Evolutionary conservation across 805 yeast genomes (phyloP).

Genomic region (Komagataella pseudopastoris): DNA sequence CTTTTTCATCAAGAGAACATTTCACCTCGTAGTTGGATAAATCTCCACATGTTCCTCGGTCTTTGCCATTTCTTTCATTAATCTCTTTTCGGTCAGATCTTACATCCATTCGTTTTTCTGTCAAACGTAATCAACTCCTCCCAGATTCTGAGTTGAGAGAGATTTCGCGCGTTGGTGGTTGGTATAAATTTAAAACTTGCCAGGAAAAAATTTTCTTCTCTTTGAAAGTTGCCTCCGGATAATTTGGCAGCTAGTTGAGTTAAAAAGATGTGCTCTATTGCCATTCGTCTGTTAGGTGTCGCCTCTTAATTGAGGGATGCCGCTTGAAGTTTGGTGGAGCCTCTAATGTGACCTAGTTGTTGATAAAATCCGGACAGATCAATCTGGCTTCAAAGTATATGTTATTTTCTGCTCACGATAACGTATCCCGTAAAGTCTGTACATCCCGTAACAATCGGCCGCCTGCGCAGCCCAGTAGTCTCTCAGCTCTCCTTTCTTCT

Average conservation of each 20-base stretch:
- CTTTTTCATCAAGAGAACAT: no score
- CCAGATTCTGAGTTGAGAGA: background rate
- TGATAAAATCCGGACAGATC: conserved; percentile 17
- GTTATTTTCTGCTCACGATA: conserved; percentile 9
- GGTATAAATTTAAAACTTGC: background rate
- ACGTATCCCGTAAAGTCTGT: conserved; percentile 22
- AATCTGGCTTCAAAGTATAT: conserved; percentile 17
- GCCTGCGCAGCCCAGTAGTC: background rate
- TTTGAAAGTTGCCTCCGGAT: conserved; percentile 19
- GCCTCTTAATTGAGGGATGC: conserved; percentile 22
- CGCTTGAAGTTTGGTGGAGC: conserved; percentile 5
- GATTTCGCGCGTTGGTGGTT: background rate
- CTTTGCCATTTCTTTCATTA: no score
- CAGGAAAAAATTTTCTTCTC: conserved; percentile 5
- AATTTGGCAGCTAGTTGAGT: background rate
- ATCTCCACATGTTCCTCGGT: no score
- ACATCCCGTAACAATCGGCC: conserved; percentile 8
- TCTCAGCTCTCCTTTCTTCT: background rate
- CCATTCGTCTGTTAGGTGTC: conserved; percentile 5
- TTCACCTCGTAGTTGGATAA: no score
- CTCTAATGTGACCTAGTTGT: conserved; percentile 13
- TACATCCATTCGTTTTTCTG: no score
- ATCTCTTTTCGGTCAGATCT: no score
- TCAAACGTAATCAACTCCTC: background rate
- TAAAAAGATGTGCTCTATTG: background rate